Base-by-base conservation (phyloP, 768 basidiomycete species). In the Psilocybe cubensis region DNA sequence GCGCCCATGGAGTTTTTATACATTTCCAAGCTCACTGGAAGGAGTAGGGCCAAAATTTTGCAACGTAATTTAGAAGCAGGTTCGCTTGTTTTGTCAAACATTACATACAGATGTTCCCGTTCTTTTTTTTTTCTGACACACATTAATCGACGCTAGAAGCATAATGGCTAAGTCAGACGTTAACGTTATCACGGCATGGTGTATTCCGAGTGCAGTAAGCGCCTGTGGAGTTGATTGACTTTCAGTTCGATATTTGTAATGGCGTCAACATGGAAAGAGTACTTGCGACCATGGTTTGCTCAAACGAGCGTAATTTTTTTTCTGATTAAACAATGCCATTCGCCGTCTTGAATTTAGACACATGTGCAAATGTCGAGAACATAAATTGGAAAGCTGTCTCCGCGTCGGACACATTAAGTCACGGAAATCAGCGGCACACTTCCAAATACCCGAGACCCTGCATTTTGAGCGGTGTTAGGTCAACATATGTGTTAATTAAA, bases 1-100 rank as follows among this genome's bases (percentile, higher is more conserved):
- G 17, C 9, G 24, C 17, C 24, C 25, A 12, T 9, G 12, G 23
- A 27, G 54, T 50, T 33, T 56, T 60, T 60, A 60, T 60, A 60
- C 25, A 25, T 60, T 60, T 56, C 27, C 38, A 42, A 10, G 12
- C 14, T 14, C 35, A 38, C 12, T 38, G 35, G 35, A 38, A n/a
- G n/a, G 35, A 5, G 12, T 11, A 2, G 35, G 35, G 14, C 6
- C 8, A 11, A 38, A 14, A 8, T 38, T 38, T 17, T 38, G 7
- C 35, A n/a, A 38, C 14, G 5, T 38, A n/a, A 38, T 14, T 38
- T 38, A 4, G 35, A 38, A 38, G 35, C 8, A n/a, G n/a, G n/a
- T n/a, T n/a, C n/a, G 6, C 14, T 1, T 17, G 35, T 38, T n/a
- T 38, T 38, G 35, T n/a, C n/a, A n/a, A n/a, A 38, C 5, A 38